Conservation (phyloP, 768 basidiomycete genomes). For the Hygrocybe coccinea region DNA sequence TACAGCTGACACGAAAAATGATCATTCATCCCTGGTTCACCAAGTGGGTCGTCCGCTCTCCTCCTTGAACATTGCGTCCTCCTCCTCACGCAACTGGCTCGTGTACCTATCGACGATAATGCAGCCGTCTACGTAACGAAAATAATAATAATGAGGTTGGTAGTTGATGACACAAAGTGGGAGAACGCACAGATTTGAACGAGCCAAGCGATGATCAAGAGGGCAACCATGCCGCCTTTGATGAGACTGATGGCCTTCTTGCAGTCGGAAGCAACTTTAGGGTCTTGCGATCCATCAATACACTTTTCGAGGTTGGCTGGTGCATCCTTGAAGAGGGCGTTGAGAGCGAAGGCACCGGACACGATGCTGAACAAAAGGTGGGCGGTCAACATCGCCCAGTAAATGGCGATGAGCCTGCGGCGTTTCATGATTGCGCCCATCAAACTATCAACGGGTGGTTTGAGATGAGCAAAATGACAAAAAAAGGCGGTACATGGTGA, state of each 20-base stretch:
- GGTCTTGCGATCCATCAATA: slow-evolving; percentile 29
- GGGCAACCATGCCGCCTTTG: slow-evolving; percentile 39
- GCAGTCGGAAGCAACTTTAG: slow-evolving; percentile 29
- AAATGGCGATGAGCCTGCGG: slow-evolving; percentile 39
- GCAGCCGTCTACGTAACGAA: slow-evolving; percentile 38
- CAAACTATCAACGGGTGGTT: slow-evolving; percentile 22
- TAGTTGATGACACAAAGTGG: neutral
- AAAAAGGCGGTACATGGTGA: neutral
- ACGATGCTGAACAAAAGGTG: slow-evolving; percentile 44
- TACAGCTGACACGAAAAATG: slow-evolving; percentile 43
- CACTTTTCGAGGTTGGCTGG: slow-evolving; percentile 37
- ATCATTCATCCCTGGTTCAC: slow-evolving; percentile 8
- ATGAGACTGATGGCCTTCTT: slow-evolving; percentile 35
- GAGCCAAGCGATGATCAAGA: slow-evolving; percentile 44
- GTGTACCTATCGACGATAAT: slow-evolving; percentile 44
- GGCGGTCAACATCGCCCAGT: slow-evolving; percentile 37
- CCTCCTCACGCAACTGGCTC: slow-evolving; percentile 44
- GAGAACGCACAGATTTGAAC: slow-evolving; percentile 43
- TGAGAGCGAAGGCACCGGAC: slow-evolving; percentile 41
- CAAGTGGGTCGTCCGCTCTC: slow-evolving; percentile 3
- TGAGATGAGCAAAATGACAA: neutral
- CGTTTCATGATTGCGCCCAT: slow-evolving; percentile 40
- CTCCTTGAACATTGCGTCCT: slow-evolving; percentile 39
- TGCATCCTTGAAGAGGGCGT: slow-evolving; percentile 40
- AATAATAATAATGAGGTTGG: neutral